These are phyloP conservation scores for Alternaria postmessia DNA, from an alignment of 2,329 filamentous ascomycete genomes.

Conservation along the genomic window DNA sequence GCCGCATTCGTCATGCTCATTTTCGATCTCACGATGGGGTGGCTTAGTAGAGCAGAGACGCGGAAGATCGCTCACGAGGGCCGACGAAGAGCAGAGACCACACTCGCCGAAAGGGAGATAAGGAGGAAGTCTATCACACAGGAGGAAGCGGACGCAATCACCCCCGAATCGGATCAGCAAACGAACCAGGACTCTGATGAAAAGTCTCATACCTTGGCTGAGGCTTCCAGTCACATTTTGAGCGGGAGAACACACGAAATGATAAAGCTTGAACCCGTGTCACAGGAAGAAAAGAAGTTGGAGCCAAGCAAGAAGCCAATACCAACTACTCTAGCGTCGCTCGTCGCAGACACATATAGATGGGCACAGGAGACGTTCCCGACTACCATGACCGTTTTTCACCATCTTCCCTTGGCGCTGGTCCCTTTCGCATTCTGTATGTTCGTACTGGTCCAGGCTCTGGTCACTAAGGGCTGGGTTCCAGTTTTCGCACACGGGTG, in stretches of 20 bases:
- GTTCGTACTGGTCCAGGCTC: slow-evolving; percentile 76
- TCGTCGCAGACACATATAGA: slow-evolving; percentile 56
- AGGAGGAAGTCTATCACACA: slow-evolving; percentile 34
- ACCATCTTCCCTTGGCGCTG: slow-evolving; percentile 72
- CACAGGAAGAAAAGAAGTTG: slow-evolving; percentile 15
- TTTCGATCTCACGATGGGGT: slow-evolving; percentile 72
- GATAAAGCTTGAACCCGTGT: neutral
- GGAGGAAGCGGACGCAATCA: slow-evolving; percentile 14
- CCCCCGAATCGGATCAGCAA: slow-evolving; percentile 2
- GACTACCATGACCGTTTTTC: slow-evolving; percentile 69
- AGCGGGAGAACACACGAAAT: slow-evolving; percentile 9
- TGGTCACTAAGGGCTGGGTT: slow-evolving; percentile 79
- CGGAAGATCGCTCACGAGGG: slow-evolving; percentile 68
- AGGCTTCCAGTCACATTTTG: slow-evolving; percentile 5
- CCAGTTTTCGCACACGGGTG: slow-evolving; percentile 76
- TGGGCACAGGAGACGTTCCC: slow-evolving; percentile 77
- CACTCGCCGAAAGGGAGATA: slow-evolving; percentile 48
- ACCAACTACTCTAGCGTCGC: slow-evolving; percentile 63
- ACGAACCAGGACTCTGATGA: slow-evolving; percentile 15
- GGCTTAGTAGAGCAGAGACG: slow-evolving; percentile 69
- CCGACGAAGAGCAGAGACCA: slow-evolving; percentile 58
- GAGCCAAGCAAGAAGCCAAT: slow-evolving; percentile 7
- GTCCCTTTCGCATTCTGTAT: slow-evolving; percentile 77
- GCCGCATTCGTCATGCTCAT: slow-evolving; percentile 73
- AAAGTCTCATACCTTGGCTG: slow-evolving; percentile 13